Evolutionary conservation across 148 eudicot genomes (phyloP), one percentile per base, ranked within the genome.

Genomic region (Rhododendron kiyosumense): DNA sequence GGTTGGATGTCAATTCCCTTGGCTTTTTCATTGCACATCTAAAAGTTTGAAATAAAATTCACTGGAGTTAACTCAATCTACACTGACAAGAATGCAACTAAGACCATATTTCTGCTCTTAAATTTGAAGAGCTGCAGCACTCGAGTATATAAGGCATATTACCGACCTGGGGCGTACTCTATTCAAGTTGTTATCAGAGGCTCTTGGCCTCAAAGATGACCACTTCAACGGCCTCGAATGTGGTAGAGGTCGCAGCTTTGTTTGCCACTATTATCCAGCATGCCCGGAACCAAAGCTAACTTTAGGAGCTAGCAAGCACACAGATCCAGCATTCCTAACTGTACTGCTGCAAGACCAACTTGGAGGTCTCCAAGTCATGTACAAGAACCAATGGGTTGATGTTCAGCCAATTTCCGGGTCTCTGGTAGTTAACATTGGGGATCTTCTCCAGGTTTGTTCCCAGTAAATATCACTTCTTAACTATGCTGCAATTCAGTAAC

Each of bases 311-410:
- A 45, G 18, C 78, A 65, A 65, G 85, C 89, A 89, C 41, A 4
- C 81, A 1, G 91, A 89, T 18, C 51, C 81, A 45, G 83, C 80
- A 57, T 89, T 89, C 83, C 46, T 87, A 26, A 89, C 89, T 18
- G 54, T 89, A 2, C 69, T 85, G 7, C 79, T 89, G 12, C 88
- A 87, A 59, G 89, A 87, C 83, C 85, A 88, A 43, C 32, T 79
- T 15, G 91, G 91, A 10, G 91, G 89, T 2, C 88, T 89, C 38
- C 91, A 89, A 28, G 80, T 87, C 43, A 32, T 87, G 17, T 54
- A 74, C 13, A 57, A 82, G 22, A 74, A 79, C 28, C 85, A 89
- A 59, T 89, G 89, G 91, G 86, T 87, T 63, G 83, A 89, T 65
- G 86, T 89, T 30, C 81, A 82, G 8, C 88, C 89, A 11, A 43